Evolutionary conservation across 2,329 filamentous ascomycete species (phyloP), one percentile per base, ranked within the genome.

Genomic region (Fusarium torulosum): DNA sequence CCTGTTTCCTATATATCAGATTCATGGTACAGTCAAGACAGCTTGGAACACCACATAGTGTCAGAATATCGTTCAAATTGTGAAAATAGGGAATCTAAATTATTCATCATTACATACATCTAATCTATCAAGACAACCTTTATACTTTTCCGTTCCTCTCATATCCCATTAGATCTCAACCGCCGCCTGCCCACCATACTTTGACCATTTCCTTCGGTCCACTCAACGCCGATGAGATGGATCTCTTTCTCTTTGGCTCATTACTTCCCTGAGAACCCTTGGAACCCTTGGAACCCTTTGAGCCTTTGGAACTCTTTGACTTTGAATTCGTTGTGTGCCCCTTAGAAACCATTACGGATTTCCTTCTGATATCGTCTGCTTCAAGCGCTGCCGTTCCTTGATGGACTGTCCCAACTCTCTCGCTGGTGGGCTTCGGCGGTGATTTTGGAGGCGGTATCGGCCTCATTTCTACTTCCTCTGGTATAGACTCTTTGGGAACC

Each of bases 111-210:
- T 38, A 63, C 38, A 66, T 58, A 25, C 31, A 53, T 69, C 27
- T 61, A 56, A 27, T 62, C 31, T 47, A 62, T 51, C 40, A 67
- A 51, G 43, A 21, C 46, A 50, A 46, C 15, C n/a, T 49, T 51
- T 67, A 38, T 66, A 62, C 55, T 67, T 67, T 67, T 62, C 47
- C 35, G n/a, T n/a, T 37, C 47, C 43, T 31, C 23, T 60, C n/a
- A 43, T 50, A 17, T 21, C 25, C 53, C 50, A 50, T 46, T 40
- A 47, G 35, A 29, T 20, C 14, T 45, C 38, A 66, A 40, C 67
- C 45, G n/a, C 67, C 45, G n/a, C 67, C 45, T 17, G 68, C 59
- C 71, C 71, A 73, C 71, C 71, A 73, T 33, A 73, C 71, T 54
- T 73, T 73, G 29, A 72, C 71, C 52, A 72, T 51, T 68, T 72